phyloP scores from a whole-genome alignment of 2,329 filamentous ascomycete genomes.

The Endoconidiophora laricicola region DNA sequence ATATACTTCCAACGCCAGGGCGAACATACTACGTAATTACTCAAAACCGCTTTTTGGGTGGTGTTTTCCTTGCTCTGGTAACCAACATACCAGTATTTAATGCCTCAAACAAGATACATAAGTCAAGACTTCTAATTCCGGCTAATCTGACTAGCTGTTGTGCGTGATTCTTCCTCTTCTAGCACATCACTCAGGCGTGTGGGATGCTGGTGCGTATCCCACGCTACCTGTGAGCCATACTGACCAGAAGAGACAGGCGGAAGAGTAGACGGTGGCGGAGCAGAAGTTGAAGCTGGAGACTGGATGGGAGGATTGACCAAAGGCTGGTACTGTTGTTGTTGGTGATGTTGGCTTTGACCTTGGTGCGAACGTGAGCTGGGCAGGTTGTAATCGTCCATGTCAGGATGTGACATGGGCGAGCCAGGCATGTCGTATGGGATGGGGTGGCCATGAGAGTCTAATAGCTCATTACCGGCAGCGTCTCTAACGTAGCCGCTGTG shows the following conservation, averaged over 20 bases:
- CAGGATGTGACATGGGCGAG: conserved; percentile 6
- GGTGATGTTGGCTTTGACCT: conserved; percentile 16
- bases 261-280: neutral
- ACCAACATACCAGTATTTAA: no score
- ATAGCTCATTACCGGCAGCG: conserved; percentile 16
- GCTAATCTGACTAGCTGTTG: conserved; percentile 49
- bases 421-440: conserved; percentile 9
- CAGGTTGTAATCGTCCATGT: conserved; percentile 17
- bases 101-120: no score
- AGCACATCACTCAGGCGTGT: conserved; percentile 79
- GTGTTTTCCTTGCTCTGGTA: no score
- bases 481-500: conserved; percentile 16
- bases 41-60: neutral
- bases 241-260: neutral
- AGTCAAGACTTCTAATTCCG: conserved; percentile 18
- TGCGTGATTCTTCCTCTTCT: conserved; percentile 68
- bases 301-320: conserved; percentile 6
- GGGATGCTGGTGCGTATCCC: conserved; percentile 78
- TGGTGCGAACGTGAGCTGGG: conserved; percentile 27
- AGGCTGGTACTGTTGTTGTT: conserved; percentile 8
- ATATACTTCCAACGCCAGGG: neutral
- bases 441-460: conserved; percentile 17
- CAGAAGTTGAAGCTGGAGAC: conserved; percentile 4
- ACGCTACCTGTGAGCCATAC: conserved; percentile 35
- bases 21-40: neutral